Evolutionary conservation across 306 rosid genomes (phyloP).

Genomic region (Castanopsis chinensis): DNA sequence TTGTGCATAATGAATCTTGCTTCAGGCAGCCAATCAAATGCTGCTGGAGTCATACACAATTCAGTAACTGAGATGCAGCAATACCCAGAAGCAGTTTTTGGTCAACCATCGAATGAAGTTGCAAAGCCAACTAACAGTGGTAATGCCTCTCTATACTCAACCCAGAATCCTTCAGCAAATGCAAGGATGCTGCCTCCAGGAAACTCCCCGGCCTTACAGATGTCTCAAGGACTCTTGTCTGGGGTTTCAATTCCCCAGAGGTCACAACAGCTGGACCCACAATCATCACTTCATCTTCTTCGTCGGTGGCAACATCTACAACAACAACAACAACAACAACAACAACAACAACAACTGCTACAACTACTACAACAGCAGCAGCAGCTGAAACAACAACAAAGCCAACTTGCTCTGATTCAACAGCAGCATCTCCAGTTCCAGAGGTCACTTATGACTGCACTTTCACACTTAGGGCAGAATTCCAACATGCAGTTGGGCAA

Average conservation of each 20-base stretch:
- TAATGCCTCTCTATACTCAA: slow-evolving; percentile 52
- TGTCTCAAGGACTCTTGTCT: slow-evolving; percentile 79
- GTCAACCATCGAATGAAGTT: slow-evolving; percentile 64
- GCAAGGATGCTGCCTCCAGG: slow-evolving; percentile 91
- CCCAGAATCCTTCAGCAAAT: slow-evolving; percentile 63
- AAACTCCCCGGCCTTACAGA: slow-evolving; percentile 77
- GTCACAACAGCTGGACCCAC: slow-evolving; percentile 71
- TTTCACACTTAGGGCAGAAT: slow-evolving; percentile 78
- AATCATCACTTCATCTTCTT: slow-evolving; percentile 47
- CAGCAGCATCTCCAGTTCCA: slow-evolving; percentile 69
- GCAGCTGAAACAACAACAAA: slow-evolving; percentile 31
- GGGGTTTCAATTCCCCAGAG: slow-evolving; percentile 69
- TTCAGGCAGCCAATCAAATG: slow-evolving; percentile 51
- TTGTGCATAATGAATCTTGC: slow-evolving; percentile 29
- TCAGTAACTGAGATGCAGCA: slow-evolving; percentile 66
- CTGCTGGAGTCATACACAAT: slow-evolving; percentile 44
- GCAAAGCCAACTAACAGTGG: slow-evolving; percentile 44
- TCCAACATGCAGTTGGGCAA: slow-evolving; percentile 64
- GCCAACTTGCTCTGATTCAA: too few species aligned
- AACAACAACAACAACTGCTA: slow-evolving; percentile 4
- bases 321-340: background rate
- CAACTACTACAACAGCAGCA: slow-evolving; percentile 21
- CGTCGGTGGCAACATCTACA: slow-evolving; percentile 18
- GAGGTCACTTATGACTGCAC: slow-evolving; percentile 62
- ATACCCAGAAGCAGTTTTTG: slow-evolving; percentile 57